Percentiles rank a stretch among this genome's conserved stretches.
phyloP scores from a whole-genome alignment of 345 rosid species.

The Corchorus olitorius region DNA sequence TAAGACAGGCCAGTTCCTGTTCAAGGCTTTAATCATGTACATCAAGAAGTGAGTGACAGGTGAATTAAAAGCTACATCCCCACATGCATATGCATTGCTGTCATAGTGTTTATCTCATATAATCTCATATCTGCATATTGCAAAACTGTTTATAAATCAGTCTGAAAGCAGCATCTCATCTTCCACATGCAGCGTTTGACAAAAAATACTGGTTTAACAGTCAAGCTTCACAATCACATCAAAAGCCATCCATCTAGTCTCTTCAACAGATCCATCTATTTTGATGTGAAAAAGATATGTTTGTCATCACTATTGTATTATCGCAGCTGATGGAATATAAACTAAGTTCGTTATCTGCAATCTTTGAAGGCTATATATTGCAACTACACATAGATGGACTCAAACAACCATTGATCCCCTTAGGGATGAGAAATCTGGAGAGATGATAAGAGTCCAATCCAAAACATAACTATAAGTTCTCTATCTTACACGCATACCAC shows the following conservation, averaged over 20 bases:
- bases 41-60: not conserved
- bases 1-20: no score
- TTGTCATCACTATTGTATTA: not conserved
- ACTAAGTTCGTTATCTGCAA: not conserved
- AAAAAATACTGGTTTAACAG: not conserved
- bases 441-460: not conserved
- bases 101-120: no score
- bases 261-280: not conserved
- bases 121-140: constrained; percentile 1
- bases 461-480: not conserved
- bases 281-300: no score
- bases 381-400: not conserved
- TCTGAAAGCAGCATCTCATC: not conserved
- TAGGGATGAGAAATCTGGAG: not conserved
- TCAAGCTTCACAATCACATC: constrained; percentile 1
- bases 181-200: constrained; percentile 1
- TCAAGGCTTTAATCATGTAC: not conserved
- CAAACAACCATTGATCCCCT: not conserved
- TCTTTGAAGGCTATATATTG: not conserved
- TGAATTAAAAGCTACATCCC: not conserved
- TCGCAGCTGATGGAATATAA: not conserved
- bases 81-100: not conserved
- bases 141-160: constrained; percentile 5
- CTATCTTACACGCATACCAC: not conserved
- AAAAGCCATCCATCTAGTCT: not conserved